Conservation (phyloP, 352 stramenopile genomes). For the Pythium apleroticum region DNA sequence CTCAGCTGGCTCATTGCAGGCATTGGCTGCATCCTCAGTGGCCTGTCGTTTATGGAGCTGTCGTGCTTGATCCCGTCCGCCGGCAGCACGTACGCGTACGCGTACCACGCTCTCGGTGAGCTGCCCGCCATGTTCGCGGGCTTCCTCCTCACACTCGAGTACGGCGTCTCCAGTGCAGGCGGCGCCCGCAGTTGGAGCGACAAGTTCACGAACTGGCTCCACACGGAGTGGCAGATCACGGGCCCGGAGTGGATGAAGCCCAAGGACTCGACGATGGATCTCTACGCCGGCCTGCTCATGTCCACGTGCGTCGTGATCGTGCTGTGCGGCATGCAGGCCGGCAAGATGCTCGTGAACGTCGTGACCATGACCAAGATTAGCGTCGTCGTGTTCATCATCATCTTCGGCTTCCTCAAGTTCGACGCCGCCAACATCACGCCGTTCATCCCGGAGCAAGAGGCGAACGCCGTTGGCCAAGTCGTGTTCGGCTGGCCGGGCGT, state of each 20-base stretch:
- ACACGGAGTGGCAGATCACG: slow-evolving; percentile 44
- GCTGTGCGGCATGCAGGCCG: slow-evolving; percentile 83
- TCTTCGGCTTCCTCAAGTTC: slow-evolving; percentile 85
- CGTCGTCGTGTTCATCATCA: slow-evolving; percentile 93
- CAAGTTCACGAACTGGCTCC: slow-evolving; percentile 89
- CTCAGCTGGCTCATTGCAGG: slow-evolving; percentile 87
- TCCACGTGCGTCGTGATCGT: slow-evolving; percentile 62
- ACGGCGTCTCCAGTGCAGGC: slow-evolving; percentile 89
- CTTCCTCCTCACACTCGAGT: slow-evolving; percentile 92
- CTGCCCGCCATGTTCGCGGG: slow-evolving; percentile 89
- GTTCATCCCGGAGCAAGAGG: slow-evolving; percentile 61
- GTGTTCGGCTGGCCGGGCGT: slow-evolving; percentile 80
- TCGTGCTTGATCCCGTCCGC: slow-evolving; percentile 84
- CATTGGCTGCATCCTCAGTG: slow-evolving; percentile 74
- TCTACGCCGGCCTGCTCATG: slow-evolving; percentile 84
- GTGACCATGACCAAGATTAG: slow-evolving; percentile 90
- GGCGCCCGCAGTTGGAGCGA: slow-evolving; percentile 93
- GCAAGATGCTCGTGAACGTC: slow-evolving; percentile 87
- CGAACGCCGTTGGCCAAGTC: slow-evolving; percentile 32
- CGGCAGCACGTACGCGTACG: slow-evolving; percentile 93
- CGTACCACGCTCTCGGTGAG: slow-evolving; percentile 92
- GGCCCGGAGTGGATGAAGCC: slow-evolving; percentile 71
- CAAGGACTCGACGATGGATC: slow-evolving; percentile 50
- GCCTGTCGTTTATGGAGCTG: slow-evolving; percentile 92
- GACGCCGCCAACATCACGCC: slow-evolving; percentile 79